These are phyloP conservation scores for Podospora sp. DNA, from an alignment of 495 filamentous ascomycete species.

Conservation along the genomic window DNA sequence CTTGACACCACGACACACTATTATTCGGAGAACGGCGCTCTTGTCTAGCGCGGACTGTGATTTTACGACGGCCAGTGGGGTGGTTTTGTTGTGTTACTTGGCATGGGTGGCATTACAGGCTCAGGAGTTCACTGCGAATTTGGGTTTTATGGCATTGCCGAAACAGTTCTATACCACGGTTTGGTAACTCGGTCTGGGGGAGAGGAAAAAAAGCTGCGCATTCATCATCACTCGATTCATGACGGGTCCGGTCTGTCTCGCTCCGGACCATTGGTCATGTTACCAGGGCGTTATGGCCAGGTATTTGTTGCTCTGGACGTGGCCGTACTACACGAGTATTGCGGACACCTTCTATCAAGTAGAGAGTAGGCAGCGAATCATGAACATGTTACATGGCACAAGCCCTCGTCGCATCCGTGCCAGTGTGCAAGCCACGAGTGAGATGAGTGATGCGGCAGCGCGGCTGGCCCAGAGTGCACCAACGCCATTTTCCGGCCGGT, in stretches of 20 bases:
- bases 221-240: not conserved
- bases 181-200: not conserved
- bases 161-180: conserved; percentile 10
- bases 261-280: not conserved
- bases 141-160: not conserved
- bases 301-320: not conserved
- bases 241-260: not conserved
- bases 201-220: not conserved
- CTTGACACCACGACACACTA: not conserved
- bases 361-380: not conserved
- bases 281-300: not conserved
- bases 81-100: conserved; percentile 4
- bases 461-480: too few species aligned
- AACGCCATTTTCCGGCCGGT: not conserved
- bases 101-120: conserved; percentile 8
- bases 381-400: not conserved
- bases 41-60: not conserved
- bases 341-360: not conserved
- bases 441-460: too few species aligned
- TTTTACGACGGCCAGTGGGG: not conserved
- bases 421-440: too few species aligned
- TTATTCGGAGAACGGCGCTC: not conserved
- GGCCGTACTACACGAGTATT: not conserved
- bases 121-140: conserved; percentile 7
- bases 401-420: too few species aligned